Evolutionary conservation across 1,139 yeast genomes (phyloP), one percentile per base, ranked within the genome.

Genomic region (Debaryomycetaceae sp.): DNA sequence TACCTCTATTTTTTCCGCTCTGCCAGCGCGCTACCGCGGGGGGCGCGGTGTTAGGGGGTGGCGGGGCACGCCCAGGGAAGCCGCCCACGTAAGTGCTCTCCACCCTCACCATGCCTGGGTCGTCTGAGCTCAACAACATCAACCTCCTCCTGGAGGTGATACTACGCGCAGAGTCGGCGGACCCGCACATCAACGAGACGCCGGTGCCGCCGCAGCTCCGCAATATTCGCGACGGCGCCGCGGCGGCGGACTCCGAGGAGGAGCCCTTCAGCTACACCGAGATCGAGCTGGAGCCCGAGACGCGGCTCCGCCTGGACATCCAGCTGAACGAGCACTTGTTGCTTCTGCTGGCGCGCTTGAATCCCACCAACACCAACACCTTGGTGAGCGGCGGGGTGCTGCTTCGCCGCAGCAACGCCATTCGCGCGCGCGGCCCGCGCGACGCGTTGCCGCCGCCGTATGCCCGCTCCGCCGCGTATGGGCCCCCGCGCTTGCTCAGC

Each of bases 271-370:
- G 27, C 10, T 21, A 21, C 21, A 25, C 29, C 20, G 29, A 29
- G 19, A 15, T 13, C 12, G 31, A 28, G 15, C 28, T 24, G 31
- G 31, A 29, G 4, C 32, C 32, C 4, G 50, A 40, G 11, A 31
- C 35, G 15, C 37, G 32, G 13, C 33, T 45, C 23, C 36, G 45
- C 7, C 40, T 43, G 3, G 48, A 45, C 17, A 34, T 44, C 16
- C 46, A 40, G 25, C 35, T 50, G 5, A 45, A 43, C 27, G 60
- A 56, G 32, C 37, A 53, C 20, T 41, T 56, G n/a, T 41, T 58
- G 4, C 44, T 57, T 3, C 46, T 58, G 3, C 47, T 58, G 8
- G 61, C 61, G 3, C 43, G 60, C n/a, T 56, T 53, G 26, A 52
- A 52, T 27, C 43, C 42, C 16, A 44, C 51, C 4, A 43, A 48